These are phyloP conservation scores for Hylodesmum podocarpum DNA, from an alignment of 306 rosid species.

Conservation along the genomic window DNA sequence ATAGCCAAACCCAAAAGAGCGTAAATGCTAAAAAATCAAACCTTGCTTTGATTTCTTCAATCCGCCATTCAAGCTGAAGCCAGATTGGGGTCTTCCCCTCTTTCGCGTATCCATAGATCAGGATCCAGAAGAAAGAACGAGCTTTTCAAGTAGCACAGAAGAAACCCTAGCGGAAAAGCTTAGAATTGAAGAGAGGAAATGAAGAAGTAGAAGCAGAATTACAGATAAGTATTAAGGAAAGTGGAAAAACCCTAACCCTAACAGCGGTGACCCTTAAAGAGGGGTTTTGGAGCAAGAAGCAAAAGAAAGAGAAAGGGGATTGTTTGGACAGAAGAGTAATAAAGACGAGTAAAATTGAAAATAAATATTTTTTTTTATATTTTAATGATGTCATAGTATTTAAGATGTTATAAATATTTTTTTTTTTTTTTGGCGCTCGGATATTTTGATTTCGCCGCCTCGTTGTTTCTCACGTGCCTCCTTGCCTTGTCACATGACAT, in stretches of 20 bases:
- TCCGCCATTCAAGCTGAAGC: constrained; percentile 59
- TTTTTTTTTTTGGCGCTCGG: too few species aligned
- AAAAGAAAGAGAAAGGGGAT: neutral
- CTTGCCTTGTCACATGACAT: neutral
- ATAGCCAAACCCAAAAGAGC: neutral
- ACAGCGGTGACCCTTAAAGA: constrained; percentile 3
- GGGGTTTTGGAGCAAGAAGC: constrained; percentile 40
- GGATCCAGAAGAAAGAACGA: constrained; percentile 43
- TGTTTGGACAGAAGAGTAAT: neutral
- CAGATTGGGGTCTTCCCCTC: constrained; percentile 62
- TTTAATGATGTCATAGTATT: neutral
- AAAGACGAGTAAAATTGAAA: neutral
- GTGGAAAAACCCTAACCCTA: constrained; percentile 47
- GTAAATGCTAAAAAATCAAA: constrained; percentile 6
- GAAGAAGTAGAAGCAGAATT: neutral
- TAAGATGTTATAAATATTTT: neutral
- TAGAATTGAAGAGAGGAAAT: neutral
- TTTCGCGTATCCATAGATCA: constrained; percentile 66
- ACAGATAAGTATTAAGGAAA: neutral
- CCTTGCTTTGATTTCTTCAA: constrained; percentile 69
- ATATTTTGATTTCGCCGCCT: neutral
- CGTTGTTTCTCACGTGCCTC: neutral
- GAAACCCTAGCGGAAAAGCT: neutral
- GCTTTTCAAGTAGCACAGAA: neutral
- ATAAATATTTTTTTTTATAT: neutral